Conservation (phyloP, 371 early-diverging fungal species). For the Umbelopsis sp. region DNA sequence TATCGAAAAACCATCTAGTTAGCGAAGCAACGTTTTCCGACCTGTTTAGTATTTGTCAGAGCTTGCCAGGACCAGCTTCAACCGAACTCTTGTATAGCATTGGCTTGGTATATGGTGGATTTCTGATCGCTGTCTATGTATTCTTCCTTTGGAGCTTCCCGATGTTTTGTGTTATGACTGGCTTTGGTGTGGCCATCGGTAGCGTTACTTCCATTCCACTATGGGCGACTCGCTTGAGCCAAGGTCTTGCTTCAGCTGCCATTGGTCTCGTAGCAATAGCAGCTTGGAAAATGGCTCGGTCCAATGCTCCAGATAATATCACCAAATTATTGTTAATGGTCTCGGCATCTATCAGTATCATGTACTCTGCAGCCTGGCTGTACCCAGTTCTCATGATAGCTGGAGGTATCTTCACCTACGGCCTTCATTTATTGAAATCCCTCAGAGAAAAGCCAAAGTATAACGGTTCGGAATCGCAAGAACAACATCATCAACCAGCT, state of each 20-base stretch:
- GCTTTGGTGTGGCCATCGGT: neutral
- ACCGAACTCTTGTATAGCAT: conserved; percentile 61
- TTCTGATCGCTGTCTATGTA: conserved; percentile 40
- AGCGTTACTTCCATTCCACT: conserved; percentile 30
- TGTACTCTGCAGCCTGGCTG: conserved; percentile 51
- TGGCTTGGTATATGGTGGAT: conserved; percentile 56
- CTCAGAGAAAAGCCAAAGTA: neutral
- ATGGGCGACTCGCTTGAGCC: conserved; percentile 48
- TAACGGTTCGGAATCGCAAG: no score
- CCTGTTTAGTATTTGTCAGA: conserved; percentile 61
- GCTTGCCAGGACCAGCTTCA: conserved; percentile 65
- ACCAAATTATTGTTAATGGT: conserved; percentile 36
- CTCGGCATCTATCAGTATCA: conserved; percentile 40
- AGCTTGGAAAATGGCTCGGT: conserved; percentile 48
- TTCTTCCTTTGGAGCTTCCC: conserved; percentile 58
- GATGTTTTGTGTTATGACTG: conserved; percentile 4
- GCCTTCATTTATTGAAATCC: neutral
- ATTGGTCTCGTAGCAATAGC: conserved; percentile 64
- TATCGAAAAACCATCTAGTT: conserved; percentile 50
- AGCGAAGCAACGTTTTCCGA: conserved; percentile 53
- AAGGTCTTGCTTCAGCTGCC: conserved; percentile 54
- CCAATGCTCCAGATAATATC: conserved; percentile 44
- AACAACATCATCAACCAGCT: no score
- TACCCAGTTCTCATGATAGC: conserved; percentile 56
- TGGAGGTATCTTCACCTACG: conserved; percentile 47